These are phyloP conservation scores for Aspergillus sp. DNA, from an alignment of 2,329 filamentous ascomycete genomes.

Conservation along the genomic window DNA sequence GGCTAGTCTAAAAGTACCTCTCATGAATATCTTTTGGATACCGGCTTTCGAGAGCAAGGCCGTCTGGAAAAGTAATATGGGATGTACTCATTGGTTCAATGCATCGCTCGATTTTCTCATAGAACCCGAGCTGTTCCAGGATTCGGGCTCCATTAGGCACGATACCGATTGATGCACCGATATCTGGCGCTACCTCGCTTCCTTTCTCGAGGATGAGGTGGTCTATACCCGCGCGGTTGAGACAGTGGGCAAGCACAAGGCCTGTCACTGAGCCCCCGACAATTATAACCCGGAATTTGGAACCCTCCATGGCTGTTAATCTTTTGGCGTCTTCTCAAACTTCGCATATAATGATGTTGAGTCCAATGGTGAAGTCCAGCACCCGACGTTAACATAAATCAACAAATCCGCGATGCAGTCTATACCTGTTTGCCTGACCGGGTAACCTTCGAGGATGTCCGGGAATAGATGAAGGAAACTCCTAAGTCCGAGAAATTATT, in stretches of 20 bases:
- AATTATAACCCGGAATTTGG: conserved; percentile 41
- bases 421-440: not conserved
- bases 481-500: not conserved
- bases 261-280: conserved; percentile 53
- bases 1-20: not conserved
- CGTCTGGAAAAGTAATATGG: conserved; percentile 13
- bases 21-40: conserved; percentile 13
- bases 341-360: not conserved
- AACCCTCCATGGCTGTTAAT: not conserved
- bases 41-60: conserved; percentile 4
- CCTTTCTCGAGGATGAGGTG: conserved; percentile 44
- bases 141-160: conserved; percentile 21
- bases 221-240: conserved; percentile 48
- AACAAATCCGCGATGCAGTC: not conserved
- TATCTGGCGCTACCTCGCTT: conserved; percentile 11
- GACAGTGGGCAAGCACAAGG: conserved; percentile 46
- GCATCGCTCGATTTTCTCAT: conserved; percentile 12
- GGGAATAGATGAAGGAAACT: not conserved
- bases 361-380: not conserved
- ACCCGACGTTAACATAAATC: not conserved
- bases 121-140: conserved; percentile 18
- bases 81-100: conserved; percentile 17
- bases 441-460: not conserved
- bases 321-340: not conserved
- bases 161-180: conserved; percentile 20